Evolutionary conservation across 371 early-diverging fungal species (phyloP).

Genomic region (Mortierella sp.): DNA sequence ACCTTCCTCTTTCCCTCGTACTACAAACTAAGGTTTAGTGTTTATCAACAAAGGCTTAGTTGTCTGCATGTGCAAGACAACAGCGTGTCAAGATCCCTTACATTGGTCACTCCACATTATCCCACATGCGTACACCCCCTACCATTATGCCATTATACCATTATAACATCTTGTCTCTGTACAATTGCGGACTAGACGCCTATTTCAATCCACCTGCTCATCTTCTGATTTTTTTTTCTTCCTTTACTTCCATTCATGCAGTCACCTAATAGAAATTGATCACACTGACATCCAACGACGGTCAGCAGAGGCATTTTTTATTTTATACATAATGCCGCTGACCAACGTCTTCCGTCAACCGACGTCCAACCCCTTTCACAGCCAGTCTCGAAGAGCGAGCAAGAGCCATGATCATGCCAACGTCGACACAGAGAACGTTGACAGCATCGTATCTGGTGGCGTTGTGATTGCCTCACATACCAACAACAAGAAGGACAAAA

Average conservation of each 20-base stretch:
- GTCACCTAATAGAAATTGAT: neutral
- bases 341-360: conserved; percentile 43
- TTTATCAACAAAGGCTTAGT: no score
- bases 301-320: neutral
- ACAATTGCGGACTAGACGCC: neutral
- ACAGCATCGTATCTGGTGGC: neutral
- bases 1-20: neutral
- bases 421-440: neutral
- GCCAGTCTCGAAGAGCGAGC: conserved; percentile 6
- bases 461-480: neutral
- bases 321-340: conserved; percentile 25
- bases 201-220: neutral
- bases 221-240: neutral
- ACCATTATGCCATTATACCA: no score
- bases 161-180: neutral
- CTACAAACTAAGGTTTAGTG: no score
- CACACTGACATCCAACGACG: conserved; percentile 1
- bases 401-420: neutral
- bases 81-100: neutral
- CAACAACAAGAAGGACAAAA: neutral
- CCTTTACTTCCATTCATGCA: neutral
- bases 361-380: conserved; percentile 35
- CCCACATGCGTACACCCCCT: no score
- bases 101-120: neutral
- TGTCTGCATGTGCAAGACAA: no score